Base-by-base conservation (phyloP, 2,329 filamentous ascomycete species). In the Penicillium sp. region DNA sequence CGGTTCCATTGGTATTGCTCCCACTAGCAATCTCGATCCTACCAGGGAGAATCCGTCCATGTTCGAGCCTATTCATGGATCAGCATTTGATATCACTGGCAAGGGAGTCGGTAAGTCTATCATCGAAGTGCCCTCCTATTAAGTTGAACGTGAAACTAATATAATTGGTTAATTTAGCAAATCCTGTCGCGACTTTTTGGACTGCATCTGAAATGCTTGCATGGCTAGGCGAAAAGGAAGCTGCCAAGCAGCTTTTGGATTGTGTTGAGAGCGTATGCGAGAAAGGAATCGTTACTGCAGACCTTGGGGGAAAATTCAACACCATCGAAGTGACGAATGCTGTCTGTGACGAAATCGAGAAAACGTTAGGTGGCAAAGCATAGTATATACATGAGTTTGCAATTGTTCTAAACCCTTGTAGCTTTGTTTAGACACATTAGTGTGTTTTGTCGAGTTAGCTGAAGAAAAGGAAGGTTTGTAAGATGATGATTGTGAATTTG, bases 1-100 rank as follows among this genome's bases (percentile, higher is more conserved):
- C 2, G 87, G 87, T 0, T 86, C 82, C 2, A 89, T 90, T 59
- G 86, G 87, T 8, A 89, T 90, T 57, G 87, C 87, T 3, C 86
- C 87, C 3, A 88, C 86, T 0, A 83, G 79, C 49, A 89, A 88
- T 62, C 75, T 89, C 1, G 86, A 89, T 61, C 86, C 86, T 1
- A 84, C 81, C 2, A 74, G 82, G 16, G 65, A 79, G 61, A 81
- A 83, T 59, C 84, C 84, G 0, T 83, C 79, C 57, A 81, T 86
- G 73, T 86, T 85, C 59, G 83, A 86, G 71, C 83, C 84, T 12
- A 82, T 85, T 35, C 84, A 87, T 60, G 84, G 84, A 9, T 83
- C 79, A 26, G 84, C 83, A 0, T 84, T 83, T 3, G 85, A 87
- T 60, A 87, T 88, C 55, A 82, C 81, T 1, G 84, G 85, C 3